A percentile compares a stretch with the other conserved stretches of the same genome.
Conservation (phyloP, 1,284 basidiomycete genomes). For the Sparassis latifolia region DNA sequence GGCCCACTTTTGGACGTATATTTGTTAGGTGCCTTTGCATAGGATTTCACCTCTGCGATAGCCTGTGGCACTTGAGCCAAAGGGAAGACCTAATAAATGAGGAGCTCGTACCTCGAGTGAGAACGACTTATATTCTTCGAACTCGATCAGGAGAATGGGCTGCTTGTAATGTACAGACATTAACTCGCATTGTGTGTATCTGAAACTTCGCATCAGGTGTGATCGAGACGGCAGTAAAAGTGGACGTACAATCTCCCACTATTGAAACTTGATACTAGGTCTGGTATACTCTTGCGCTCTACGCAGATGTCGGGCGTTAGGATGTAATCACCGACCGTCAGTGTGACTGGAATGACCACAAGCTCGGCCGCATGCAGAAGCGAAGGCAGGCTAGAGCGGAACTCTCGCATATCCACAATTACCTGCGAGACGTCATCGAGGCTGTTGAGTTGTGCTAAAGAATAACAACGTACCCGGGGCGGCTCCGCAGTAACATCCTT, state of each 20-base stretch:
- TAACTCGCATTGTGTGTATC: slow-evolving; percentile 94
- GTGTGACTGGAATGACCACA: slow-evolving; percentile 81
- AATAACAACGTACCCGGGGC: slow-evolving; percentile 48
- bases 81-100: not conserved
- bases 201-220: slow-evolving; percentile 24
- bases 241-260: slow-evolving; percentile 82
- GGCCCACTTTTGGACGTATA: slow-evolving; percentile 37
- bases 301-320: slow-evolving; percentile 94
- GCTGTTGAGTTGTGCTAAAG: too few species aligned
- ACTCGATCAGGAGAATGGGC: slow-evolving; percentile 94
- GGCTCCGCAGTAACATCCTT: slow-evolving; percentile 62
- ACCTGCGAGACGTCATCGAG: slow-evolving; percentile 46
- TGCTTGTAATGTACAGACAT: slow-evolving; percentile 97
- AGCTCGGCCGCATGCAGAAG: slow-evolving; percentile 82
- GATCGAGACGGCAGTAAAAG: too few species aligned
- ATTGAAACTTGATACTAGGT: slow-evolving; percentile 88
- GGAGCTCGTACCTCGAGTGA: slow-evolving; percentile 65
- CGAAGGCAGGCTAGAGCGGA: slow-evolving; percentile 89
- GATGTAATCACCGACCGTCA: slow-evolving; percentile 96
- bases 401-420: slow-evolving; percentile 96
- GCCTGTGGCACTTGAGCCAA: slow-evolving; percentile 29
- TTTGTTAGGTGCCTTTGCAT: slow-evolving; percentile 50
- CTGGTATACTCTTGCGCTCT: slow-evolving; percentile 91
- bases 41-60: slow-evolving; percentile 56
- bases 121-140: slow-evolving; percentile 96